Conservation (phyloP, 139 green algal species). For the Chlamydomonas incerta region DNA sequence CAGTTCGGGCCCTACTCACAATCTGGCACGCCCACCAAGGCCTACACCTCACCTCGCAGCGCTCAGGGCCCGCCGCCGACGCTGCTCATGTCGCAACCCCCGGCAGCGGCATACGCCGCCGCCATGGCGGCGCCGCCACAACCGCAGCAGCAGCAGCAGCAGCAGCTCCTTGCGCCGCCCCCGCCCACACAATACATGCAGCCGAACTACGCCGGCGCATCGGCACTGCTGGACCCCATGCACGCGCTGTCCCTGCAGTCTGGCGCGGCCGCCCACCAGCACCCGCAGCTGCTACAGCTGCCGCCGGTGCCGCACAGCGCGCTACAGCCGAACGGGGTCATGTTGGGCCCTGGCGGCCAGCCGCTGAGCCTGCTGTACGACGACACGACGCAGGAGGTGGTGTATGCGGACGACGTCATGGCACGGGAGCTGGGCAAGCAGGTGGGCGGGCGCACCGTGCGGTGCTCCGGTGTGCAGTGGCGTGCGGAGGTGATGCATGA, state of each 20-base stretch:
- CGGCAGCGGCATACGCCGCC: not conserved
- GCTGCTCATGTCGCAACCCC: not conserved
- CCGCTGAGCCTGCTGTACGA: constrained; percentile 18
- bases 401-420: constrained; percentile 17
- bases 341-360: not conserved
- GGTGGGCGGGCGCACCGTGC: not conserved
- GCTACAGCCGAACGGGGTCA: not conserved
- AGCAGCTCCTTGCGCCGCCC: not conserved
- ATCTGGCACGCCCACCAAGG: not conserved
- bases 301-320: not conserved
- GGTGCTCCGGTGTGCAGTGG: not conserved
- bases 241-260: not conserved
- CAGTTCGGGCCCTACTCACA: not conserved
- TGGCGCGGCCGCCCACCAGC: not conserved
- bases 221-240: not conserved
- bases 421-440: constrained; percentile 9
- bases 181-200: not conserved
- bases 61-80: constrained; percentile 1
- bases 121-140: not conserved
- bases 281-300: not conserved
- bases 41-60: not conserved
- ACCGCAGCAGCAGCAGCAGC: not conserved
- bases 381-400: constrained; percentile 33
- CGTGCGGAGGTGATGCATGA: too few species aligned
- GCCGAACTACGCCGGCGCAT: not conserved